Conservation (phyloP, 2,329 filamentous ascomycete species). For the Ophiosphaerella korrae region DNA sequence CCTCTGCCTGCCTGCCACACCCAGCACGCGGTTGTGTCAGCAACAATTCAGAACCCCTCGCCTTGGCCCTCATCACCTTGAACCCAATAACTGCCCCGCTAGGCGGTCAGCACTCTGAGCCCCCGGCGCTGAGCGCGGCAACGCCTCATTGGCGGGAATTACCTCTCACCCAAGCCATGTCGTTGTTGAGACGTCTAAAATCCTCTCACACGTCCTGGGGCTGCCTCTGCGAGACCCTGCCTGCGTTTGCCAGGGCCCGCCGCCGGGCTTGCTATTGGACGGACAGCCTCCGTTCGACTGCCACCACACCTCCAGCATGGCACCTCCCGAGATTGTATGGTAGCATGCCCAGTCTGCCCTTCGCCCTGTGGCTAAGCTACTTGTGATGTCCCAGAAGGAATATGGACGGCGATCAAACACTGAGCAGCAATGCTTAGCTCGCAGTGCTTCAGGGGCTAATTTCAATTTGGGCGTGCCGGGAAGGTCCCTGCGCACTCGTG, state of each 20-base stretch:
- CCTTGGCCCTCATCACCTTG: conserved; percentile 34
- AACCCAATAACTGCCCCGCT: not conserved
- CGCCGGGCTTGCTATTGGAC: no score
- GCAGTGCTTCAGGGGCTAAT: conserved; percentile 38
- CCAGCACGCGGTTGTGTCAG: conserved; percentile 20
- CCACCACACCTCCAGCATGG: conserved; percentile 8
- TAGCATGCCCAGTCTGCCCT: conserved; percentile 24
- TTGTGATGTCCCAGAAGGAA: conserved; percentile 29
- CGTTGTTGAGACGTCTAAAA: no score
- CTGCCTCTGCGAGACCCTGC: not conserved
- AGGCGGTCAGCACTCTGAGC: not conserved
- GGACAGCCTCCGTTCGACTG: no score
- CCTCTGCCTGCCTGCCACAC: not conserved
- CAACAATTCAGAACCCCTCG: conserved; percentile 11
- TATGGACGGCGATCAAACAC: conserved; percentile 48
- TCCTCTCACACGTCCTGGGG: conserved; percentile 6
- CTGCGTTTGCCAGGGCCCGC: not conserved
- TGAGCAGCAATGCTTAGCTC: conserved; percentile 40
- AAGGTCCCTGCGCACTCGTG: conserved; percentile 13
- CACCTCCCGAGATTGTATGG: conserved; percentile 28
- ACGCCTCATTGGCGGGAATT: conserved; percentile 21
- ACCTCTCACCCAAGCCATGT: not conserved
- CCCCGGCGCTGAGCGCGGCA: not conserved
- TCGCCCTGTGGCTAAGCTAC: conserved; percentile 33
- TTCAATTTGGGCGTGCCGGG: conserved; percentile 19